Evolutionary conservation across 139 green algal genomes (phyloP), one percentile per base, ranked within the genome.

Genomic region (Chlamydomonas asymmetrica): DNA sequence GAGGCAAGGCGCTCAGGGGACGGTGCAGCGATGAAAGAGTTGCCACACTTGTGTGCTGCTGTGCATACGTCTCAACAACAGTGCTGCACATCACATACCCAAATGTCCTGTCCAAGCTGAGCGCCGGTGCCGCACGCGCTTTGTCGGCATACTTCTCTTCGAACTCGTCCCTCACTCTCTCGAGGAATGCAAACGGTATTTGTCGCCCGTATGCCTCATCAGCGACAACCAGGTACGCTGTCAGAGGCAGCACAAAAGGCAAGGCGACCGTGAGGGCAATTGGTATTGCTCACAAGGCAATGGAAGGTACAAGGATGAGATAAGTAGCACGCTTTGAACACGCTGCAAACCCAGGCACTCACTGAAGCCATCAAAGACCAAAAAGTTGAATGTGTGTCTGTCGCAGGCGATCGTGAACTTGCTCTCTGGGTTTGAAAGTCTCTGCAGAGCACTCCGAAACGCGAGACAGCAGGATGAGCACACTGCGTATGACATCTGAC

Each of bases 111-210:
- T 99, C 91, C 71, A 99, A 68, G 74, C 79, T 88, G 75, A 96
- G 88, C 29, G 91, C 92, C 16, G 85, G 73, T 49, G 92, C 88
- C 5, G 75, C 82, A 10, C 82, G 78, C 8, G 79, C 92, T 66
- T 90, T 92, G 40, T 92, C 81, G 4, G 84, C 88, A 80, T 87
- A 92, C 70, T 92, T 93, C 57, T 78, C 67, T 65, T 88, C 81
- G 61, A 92, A 97, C 62, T 95, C 91, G 25, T 80, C 73, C 34
- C 63, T 34, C 60, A 90, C 80, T 1, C 88, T 83, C 43, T 98
- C 92, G 63, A 99, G 76, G 74, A 97, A 98, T 27, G 92, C 94
- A 87, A 98, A 98, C 1, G 94, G 93, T n/a, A 99, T 92, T 35
- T 97, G 88, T 8, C 95, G 80, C 0, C 94, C 94, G 76, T 92